A percentile compares a stretch with the other conserved stretches of the same genome.
Conservation (phyloP, 2,329 filamentous ascomycete genomes). For the Colletotrichum sp. region DNA sequence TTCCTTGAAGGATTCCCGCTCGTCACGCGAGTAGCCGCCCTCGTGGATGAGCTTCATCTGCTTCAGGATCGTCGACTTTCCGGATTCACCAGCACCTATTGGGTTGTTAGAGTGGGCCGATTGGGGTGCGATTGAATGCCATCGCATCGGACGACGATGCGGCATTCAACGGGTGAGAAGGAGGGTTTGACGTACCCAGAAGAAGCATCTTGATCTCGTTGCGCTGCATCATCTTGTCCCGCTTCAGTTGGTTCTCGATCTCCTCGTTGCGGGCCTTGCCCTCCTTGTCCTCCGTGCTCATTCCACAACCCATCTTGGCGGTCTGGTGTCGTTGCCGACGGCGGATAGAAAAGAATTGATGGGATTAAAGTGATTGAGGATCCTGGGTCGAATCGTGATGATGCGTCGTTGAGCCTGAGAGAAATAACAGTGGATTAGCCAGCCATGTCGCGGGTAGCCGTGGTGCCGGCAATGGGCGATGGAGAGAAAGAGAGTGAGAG, state of each 20-base stretch:
- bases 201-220: slow-evolving; percentile 99
- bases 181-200: slow-evolving; percentile 68
- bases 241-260: slow-evolving; percentile 99
- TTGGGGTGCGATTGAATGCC: not conserved
- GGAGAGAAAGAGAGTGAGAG: not conserved
- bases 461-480: not conserved
- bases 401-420: not conserved
- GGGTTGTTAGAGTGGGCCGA: slow-evolving; percentile 21
- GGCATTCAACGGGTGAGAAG: not conserved
- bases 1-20: slow-evolving; percentile 73
- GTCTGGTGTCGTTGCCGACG: slow-evolving; percentile 26
- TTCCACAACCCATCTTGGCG: slow-evolving; percentile 96
- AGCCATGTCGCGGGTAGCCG: slow-evolving; percentile 2
- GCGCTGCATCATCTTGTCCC: slow-evolving; percentile 97
- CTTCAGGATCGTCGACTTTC: slow-evolving; percentile 93
- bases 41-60: slow-evolving; percentile 99
- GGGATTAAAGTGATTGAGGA: slow-evolving; percentile 11
- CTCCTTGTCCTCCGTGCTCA: slow-evolving; percentile 99
- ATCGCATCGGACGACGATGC: not conserved
- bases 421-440: slow-evolving; percentile 1
- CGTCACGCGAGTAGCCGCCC: slow-evolving; percentile 95
- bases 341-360: slow-evolving; percentile 3
- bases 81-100: slow-evolving; percentile 94
- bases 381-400: not conserved
- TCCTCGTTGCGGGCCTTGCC: slow-evolving; percentile 99